Evolutionary conservation across 2,329 filamentous ascomycete genomes (phyloP).

Genomic region (Venturia carpophila): DNA sequence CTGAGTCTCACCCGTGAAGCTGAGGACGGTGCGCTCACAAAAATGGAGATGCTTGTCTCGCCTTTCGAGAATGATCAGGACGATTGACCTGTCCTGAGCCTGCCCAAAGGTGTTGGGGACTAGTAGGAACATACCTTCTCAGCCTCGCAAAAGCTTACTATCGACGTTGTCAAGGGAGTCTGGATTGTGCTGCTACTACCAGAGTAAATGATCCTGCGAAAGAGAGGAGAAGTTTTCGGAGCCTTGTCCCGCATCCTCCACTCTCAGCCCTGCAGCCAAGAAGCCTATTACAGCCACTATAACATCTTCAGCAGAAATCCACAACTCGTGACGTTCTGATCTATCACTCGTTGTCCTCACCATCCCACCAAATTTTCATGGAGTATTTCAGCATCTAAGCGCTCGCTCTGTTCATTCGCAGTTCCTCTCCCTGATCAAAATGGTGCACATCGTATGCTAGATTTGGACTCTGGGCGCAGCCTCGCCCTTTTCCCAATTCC

Average conservation of each 20-base stretch:
- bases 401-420: not conserved
- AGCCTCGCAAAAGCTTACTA: too few relatives aligned
- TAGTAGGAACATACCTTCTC: too few relatives aligned
- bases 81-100: too few relatives aligned
- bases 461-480: not conserved
- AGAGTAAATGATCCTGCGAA: too few relatives aligned
- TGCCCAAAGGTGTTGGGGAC: too few relatives aligned
- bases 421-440: not conserved
- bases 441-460: not conserved
- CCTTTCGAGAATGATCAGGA: too few relatives aligned
- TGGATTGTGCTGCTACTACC: too few relatives aligned
- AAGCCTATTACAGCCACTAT: not conserved
- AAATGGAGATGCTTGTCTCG: too few relatives aligned
- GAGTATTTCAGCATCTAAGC: not conserved
- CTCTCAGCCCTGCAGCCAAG: not conserved
- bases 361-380: too few relatives aligned
- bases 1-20: not conserved
- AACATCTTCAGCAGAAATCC: not conserved
- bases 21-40: not conserved
- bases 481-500: not conserved
- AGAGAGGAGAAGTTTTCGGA: not conserved
- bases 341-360: too few relatives aligned
- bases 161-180: too few relatives aligned
- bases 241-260: not conserved
- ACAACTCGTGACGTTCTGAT: not conserved